Conservation (phyloP, 2,329 filamentous ascomycete genomes). For the Ceratocystis ficicola region DNA sequence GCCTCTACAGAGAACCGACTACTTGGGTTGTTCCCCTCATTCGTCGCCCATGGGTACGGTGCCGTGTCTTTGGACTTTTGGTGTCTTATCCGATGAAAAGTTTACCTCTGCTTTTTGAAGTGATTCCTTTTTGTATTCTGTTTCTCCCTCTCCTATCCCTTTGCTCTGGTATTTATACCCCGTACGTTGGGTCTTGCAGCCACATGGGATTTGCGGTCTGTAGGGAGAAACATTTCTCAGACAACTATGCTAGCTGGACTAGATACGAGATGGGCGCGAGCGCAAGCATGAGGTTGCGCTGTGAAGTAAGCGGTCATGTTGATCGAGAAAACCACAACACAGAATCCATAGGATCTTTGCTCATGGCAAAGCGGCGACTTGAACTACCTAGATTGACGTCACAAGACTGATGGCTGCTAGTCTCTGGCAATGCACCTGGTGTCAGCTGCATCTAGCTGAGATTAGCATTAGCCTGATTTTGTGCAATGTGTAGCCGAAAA, state of each 20-base stretch:
- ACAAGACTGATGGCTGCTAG: neutral
- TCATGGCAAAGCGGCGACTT: too few relatives aligned
- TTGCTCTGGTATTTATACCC: neutral
- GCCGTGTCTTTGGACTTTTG: neutral
- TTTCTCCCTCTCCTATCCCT: neutral
- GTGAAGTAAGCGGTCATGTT: neutral
- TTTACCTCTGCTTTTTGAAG: neutral
- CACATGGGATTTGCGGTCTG: constrained; percentile 5
- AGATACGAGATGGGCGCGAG: neutral
- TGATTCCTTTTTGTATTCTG: neutral
- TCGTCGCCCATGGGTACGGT: neutral
- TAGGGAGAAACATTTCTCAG: constrained; percentile 7
- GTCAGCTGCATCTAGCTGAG: neutral
- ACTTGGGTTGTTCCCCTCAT: too few relatives aligned
- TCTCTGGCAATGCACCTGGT: neutral
- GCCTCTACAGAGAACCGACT: too few relatives aligned
- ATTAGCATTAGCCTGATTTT: neutral
- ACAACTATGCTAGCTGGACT: neutral
- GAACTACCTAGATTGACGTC: neutral
- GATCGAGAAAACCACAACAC: too few relatives aligned
- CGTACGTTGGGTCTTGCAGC: neutral
- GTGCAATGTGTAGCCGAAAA: neutral
- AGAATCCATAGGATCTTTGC: too few relatives aligned
- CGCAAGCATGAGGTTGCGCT: neutral
- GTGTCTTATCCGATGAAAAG: neutral